A percentile compares a stretch with the other conserved stretches of the same genome.
These are phyloP conservation scores for Cucumis melo DNA, from an alignment of 306 rosid species.

Conservation along the genomic window DNA sequence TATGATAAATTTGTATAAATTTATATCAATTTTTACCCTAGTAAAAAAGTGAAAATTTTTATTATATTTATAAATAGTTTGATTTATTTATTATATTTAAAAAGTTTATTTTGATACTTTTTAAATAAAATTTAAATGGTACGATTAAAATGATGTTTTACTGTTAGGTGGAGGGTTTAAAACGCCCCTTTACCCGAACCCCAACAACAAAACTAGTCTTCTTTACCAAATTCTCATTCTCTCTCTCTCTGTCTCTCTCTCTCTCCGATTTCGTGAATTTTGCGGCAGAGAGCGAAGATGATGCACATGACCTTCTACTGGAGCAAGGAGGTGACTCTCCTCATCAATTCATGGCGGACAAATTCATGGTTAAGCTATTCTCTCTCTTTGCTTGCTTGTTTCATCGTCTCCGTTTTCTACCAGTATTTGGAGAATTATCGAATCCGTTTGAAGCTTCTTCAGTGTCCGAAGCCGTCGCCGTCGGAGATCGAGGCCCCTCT, in stretches of 20 bases:
- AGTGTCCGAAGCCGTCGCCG: conserved; percentile 16
- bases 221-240: not conserved
- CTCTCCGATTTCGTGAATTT: not conserved
- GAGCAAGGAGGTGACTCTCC: conserved; percentile 58
- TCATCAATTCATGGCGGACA: conserved; percentile 67
- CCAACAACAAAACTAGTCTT: not conserved
- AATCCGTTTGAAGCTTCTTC: conserved; percentile 37
- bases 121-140: too few species aligned
- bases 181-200: not conserved
- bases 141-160: too few species aligned
- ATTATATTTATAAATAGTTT: too few species aligned
- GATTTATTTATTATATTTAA: too few species aligned
- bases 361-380: conserved; percentile 46
- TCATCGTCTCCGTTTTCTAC: conserved; percentile 50
- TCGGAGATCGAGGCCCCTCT: conserved; percentile 47
- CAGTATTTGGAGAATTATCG: conserved; percentile 69
- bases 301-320: conserved; percentile 99
- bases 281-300: conserved; percentile 36
- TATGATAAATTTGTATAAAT: too few species aligned
- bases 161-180: not conserved
- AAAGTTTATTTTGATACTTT: too few species aligned
- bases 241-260: not conserved
- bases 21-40: too few species aligned
- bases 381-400: conserved; percentile 50
- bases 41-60: too few species aligned